Conservation (phyloP, 2,329 filamentous ascomycete species). For the Fusarium sambucinum region DNA sequence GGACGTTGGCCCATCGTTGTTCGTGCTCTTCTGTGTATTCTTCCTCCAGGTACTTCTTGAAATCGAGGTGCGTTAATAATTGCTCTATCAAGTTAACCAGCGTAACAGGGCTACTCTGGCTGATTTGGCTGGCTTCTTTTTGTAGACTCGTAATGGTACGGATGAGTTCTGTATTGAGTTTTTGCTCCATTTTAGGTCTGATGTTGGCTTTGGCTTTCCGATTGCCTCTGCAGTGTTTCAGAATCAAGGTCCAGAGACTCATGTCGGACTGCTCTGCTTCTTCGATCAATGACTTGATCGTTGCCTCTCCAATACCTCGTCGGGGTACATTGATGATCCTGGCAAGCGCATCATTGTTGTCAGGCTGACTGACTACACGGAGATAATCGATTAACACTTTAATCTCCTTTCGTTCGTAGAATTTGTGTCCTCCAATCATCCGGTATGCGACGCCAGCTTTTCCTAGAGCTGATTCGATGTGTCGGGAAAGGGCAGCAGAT, state of each 20-base stretch:
- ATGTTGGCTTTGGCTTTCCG: conserved; percentile 63
- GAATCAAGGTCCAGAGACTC: conserved; percentile 81
- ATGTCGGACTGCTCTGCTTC: conserved; percentile 78
- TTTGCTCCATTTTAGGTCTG: conserved; percentile 64
- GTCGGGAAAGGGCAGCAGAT: conserved; percentile 82
- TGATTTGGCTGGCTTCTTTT: conserved; percentile 48
- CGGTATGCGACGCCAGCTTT: conserved; percentile 86
- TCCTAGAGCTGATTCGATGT: conserved; percentile 86
- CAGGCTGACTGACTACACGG: conserved; percentile 83
- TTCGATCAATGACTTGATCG: conserved; percentile 78
- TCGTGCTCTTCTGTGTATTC: conserved; percentile 81
- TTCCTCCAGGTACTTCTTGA: conserved; percentile 78
- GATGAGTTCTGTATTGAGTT: conserved; percentile 64
- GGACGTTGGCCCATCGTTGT: conserved; percentile 85
- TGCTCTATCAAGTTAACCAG: conserved; percentile 65
- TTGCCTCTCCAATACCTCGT: conserved; percentile 83
- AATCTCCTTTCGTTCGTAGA: conserved; percentile 92
- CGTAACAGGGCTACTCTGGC: conserved; percentile 46
- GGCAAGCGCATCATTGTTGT: conserved; percentile 87
- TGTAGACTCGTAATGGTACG: conserved; percentile 55
- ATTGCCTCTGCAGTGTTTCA: conserved; percentile 64
- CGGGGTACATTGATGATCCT: conserved; percentile 88
- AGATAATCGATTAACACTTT: conserved; percentile 90
- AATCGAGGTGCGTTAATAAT: conserved; percentile 73
- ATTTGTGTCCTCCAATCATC: conserved; percentile 91